These are phyloP conservation scores for Rhizopogon vesiculosus DNA, from an alignment of 768 basidiomycete genomes.

Conservation along the genomic window DNA sequence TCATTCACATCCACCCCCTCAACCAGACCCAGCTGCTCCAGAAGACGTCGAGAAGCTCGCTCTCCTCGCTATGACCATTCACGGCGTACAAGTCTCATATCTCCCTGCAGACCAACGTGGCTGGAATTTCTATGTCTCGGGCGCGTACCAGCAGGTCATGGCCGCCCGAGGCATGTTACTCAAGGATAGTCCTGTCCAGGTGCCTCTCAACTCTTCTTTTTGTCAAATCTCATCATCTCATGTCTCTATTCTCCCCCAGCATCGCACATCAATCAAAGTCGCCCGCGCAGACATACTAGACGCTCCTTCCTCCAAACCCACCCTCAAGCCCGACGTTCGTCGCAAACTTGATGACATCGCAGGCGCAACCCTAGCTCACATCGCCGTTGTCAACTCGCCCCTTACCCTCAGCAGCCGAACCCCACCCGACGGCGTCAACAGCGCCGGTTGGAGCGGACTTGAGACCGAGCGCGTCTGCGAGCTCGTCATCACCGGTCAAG, in stretches of 20 bases:
- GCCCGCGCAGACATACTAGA: constrained; percentile 92
- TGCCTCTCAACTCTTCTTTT: constrained; percentile 25
- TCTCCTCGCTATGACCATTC: constrained; percentile 72
- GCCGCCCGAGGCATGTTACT: constrained; percentile 82
- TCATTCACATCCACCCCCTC: constrained; percentile 31
- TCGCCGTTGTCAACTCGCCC: constrained; percentile 89
- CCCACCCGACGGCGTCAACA: constrained; percentile 72
- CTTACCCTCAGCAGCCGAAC: constrained; percentile 70
- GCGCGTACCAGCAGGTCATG: constrained; percentile 92
- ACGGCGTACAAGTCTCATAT: constrained; percentile 83
- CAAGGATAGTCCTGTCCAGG: constrained; percentile 86
- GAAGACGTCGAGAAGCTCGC: constrained; percentile 79
- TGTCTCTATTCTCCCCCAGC: constrained; percentile 38
- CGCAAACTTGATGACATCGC: constrained; percentile 92
- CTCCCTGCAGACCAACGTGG: constrained; percentile 61
- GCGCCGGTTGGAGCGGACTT: constrained; percentile 81
- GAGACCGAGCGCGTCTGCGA: constrained; percentile 95
- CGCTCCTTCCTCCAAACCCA: constrained; percentile 69
- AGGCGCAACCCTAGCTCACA: constrained; percentile 86
- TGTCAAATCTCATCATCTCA: constrained; percentile 6
- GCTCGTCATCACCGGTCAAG: constrained; percentile 82
- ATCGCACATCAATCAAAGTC: constrained; percentile 84
- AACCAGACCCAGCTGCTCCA: constrained; percentile 31
- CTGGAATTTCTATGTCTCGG: constrained; percentile 90
- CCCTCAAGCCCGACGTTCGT: constrained; percentile 78